A percentile compares a stretch with the other conserved stretches of the same genome.
phyloP scores from a whole-genome alignment of 768 basidiomycete genomes.

The Trametes cinnabarina region DNA sequence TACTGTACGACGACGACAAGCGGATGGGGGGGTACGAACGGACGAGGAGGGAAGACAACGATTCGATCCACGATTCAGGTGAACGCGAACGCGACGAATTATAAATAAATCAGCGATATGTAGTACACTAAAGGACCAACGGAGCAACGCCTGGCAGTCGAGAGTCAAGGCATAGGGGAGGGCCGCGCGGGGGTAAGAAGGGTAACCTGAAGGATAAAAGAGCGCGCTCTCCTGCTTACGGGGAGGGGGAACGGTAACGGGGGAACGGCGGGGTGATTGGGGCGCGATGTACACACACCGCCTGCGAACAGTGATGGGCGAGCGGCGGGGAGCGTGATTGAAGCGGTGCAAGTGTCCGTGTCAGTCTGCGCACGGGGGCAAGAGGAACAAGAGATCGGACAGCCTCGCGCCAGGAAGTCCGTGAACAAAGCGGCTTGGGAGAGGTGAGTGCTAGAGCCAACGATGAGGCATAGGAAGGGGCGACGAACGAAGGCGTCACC shows the following conservation, averaged over 20 bases:
- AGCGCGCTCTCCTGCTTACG: neutral
- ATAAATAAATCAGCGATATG: slow-evolving; percentile 23
- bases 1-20: neutral
- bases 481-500: neutral
- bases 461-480: neutral
- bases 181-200: neutral
- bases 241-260: neutral
- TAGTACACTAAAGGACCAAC: slow-evolving; percentile 14
- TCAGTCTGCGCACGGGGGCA: neutral
- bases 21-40: neutral
- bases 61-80: neutral
- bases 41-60: neutral
- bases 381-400: neutral
- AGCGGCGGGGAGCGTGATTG: neutral
- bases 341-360: slow-evolving; percentile 10
- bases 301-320: neutral
- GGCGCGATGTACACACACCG: neutral
- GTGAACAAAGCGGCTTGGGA: neutral
- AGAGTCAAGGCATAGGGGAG: slow-evolving; percentile 3
- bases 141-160: neutral
- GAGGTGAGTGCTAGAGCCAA: neutral
- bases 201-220: neutral
- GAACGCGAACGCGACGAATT: slow-evolving; percentile 4
- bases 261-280: neutral
- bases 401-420: neutral